A percentile compares a stretch with the other conserved stretches of the same genome.
These are phyloP conservation scores for Fusarium sp. DNA, from an alignment of 2,329 filamentous ascomycete species.

Conservation along the genomic window DNA sequence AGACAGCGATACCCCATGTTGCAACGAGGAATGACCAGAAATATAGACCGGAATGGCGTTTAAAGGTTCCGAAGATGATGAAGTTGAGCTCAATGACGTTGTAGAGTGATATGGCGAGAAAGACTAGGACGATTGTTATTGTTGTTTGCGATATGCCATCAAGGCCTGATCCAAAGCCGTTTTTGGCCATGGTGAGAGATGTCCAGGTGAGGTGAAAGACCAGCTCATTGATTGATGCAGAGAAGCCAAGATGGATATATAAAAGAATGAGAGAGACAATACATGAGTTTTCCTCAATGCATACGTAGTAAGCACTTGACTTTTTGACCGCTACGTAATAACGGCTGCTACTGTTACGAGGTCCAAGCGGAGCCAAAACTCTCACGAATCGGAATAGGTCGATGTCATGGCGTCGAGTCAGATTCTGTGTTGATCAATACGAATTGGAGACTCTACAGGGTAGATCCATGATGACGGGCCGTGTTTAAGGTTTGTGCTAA, in stretches of 20 bases:
- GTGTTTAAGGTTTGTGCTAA: conserved; percentile 6
- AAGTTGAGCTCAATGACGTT: conserved; percentile 51
- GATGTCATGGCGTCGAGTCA: not conserved
- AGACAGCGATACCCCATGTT: conserved; percentile 49
- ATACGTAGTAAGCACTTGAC: not conserved
- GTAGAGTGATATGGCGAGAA: conserved; percentile 49
- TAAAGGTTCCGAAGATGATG: conserved; percentile 52
- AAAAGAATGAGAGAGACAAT: no score
- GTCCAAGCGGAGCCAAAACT: not conserved
- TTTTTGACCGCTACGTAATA: conserved; percentile 23
- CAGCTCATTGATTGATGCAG: not conserved
- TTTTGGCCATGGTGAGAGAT: conserved; percentile 12
- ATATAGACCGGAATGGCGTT: conserved; percentile 50
- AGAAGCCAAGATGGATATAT: not conserved
- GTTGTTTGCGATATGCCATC: conserved; percentile 32
- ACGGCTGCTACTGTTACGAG: not conserved
- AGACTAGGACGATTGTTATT: conserved; percentile 45
- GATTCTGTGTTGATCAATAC: not conserved
- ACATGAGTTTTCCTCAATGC: not conserved
- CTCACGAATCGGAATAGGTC: conserved; percentile 5
- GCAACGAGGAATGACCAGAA: conserved; percentile 54
- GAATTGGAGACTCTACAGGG: not conserved
- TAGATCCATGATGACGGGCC: not conserved
- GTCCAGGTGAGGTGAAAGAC: not conserved
- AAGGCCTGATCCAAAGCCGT: conserved; percentile 41